Evolutionary conservation across 768 basidiomycete genomes (phyloP), one percentile per base, ranked within the genome.

Genomic region (Coprinopsis strossmayeri): DNA sequence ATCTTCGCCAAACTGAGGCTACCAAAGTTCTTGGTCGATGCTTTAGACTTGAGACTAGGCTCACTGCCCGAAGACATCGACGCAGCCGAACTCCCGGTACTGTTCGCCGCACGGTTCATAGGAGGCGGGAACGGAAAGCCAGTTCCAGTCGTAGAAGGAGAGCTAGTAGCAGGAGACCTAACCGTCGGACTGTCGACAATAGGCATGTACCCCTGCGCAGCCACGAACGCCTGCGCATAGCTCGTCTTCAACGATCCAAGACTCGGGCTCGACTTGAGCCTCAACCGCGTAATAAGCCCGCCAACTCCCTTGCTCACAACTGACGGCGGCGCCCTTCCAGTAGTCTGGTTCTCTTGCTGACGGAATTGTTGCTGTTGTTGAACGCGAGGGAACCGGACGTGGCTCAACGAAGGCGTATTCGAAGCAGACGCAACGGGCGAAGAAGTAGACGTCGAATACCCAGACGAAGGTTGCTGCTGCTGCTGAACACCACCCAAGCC

Each of bases 181-280:
- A 25, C 15, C 5, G 40, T 5, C 4, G 40, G 40, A 9, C 18
- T 21, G 40, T 42, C 23, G 15, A 32, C 9, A 7, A 38, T 9
- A 5, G 37, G 9, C 37, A 18, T 18, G 17, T 38, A 38, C 9
- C 12, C 20, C 17, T 21, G 30, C 30, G 30, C 37, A 38, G 7
- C 18, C n/a, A n/a, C n/a, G n/a, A n/a, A n/a, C n/a, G n/a, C n/a
- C 9, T 9, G 18, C 18, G 40, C 10, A 42, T 42, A 25, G 11
- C 40, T 17, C 10, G 43, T 5, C 43, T 32, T 45, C 28, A 45
- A 20, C 25, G 43, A 45, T 10, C 25, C 43, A 5, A 45, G 20
- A 27, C 43, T 45, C 5, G 43, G 43, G 18, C 43, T 45, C 43
- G 43, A 45, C 27, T 45, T 45, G 7, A 45, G 27, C 28, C 43